Evolutionary conservation across 2,329 filamentous ascomycete genomes (phyloP).

Genomic region (Myriosclerotinia duriaeana): DNA sequence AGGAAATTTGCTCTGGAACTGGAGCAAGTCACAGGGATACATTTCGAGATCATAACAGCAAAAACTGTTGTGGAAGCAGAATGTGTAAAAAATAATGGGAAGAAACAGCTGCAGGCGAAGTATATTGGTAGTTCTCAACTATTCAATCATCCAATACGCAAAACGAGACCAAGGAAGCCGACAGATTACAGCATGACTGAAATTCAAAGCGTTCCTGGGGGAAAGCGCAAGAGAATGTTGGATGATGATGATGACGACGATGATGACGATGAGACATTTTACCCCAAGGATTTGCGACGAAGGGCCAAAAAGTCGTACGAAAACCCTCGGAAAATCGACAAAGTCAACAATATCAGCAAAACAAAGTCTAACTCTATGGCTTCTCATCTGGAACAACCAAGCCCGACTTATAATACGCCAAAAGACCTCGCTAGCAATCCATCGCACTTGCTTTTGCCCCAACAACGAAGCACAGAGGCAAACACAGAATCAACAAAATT

Average conservation of each 20-base stretch:
- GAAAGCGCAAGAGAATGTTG: slow-evolving; percentile 7
- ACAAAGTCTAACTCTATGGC: neutral
- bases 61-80: slow-evolving; percentile 12
- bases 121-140: neutral
- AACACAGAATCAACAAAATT: neutral
- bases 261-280: neutral
- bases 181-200: neutral
- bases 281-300: neutral
- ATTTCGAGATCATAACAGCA: slow-evolving; percentile 4
- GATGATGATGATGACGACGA: neutral
- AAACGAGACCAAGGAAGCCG: neutral
- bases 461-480: neutral
- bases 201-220: neutral
- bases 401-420: neutral
- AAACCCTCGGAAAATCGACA: neutral
- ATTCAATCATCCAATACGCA: neutral
- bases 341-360: neutral
- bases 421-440: neutral
- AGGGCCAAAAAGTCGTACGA: neutral
- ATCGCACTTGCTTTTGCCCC: neutral
- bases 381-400: neutral
- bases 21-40: slow-evolving; percentile 3
- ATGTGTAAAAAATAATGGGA: slow-evolving; percentile 6
- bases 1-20: neutral
- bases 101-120: neutral